Conservation (phyloP, 768 basidiomycete species). For the Rhodotorula diobovata region DNA sequence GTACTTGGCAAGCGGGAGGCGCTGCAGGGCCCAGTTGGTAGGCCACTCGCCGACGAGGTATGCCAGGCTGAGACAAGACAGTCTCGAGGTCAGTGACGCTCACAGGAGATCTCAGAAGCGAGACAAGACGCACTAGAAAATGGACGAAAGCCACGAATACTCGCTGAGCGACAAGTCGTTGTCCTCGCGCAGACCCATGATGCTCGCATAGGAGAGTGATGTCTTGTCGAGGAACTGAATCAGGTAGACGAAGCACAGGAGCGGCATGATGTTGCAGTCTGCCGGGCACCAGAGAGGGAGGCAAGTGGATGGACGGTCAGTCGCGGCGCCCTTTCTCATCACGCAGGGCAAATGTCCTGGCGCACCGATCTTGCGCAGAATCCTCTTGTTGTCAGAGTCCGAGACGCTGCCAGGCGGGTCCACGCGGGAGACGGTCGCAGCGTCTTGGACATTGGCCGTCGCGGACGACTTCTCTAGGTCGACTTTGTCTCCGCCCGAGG, state of each 20-base stretch:
- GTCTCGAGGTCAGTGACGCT: not conserved
- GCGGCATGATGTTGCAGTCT: slow-evolving; percentile 33
- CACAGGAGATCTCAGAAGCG: not conserved
- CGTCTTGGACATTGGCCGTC: slow-evolving; percentile 52
- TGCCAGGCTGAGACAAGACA: not conserved
- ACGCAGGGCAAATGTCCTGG: not conserved
- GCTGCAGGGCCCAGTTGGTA: slow-evolving; percentile 19
- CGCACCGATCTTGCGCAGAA: slow-evolving; percentile 35
- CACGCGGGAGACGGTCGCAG: slow-evolving; percentile 39
- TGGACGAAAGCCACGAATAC: slow-evolving; percentile 22
- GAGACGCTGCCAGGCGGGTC: slow-evolving; percentile 49
- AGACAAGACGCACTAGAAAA: slow-evolving; percentile 12
- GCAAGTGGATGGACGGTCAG: not conserved
- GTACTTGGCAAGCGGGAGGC: slow-evolving; percentile 26
- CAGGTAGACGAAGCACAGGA: slow-evolving; percentile 25
- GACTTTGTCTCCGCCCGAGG: not conserved
- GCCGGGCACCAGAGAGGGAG: too few species aligned
- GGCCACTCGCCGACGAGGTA: slow-evolving; percentile 34
- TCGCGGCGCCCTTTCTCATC: not conserved
- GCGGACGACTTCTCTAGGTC: not conserved
- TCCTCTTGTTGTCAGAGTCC: slow-evolving; percentile 9
- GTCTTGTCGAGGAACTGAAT: slow-evolving; percentile 35
- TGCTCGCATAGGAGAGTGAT: slow-evolving; percentile 7
- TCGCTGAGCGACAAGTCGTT: slow-evolving; percentile 15
- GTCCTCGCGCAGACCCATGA: slow-evolving; percentile 32